Conservation (phyloP, 2,329 filamentous ascomycete species). For the Neonectria magnoliae region DNA sequence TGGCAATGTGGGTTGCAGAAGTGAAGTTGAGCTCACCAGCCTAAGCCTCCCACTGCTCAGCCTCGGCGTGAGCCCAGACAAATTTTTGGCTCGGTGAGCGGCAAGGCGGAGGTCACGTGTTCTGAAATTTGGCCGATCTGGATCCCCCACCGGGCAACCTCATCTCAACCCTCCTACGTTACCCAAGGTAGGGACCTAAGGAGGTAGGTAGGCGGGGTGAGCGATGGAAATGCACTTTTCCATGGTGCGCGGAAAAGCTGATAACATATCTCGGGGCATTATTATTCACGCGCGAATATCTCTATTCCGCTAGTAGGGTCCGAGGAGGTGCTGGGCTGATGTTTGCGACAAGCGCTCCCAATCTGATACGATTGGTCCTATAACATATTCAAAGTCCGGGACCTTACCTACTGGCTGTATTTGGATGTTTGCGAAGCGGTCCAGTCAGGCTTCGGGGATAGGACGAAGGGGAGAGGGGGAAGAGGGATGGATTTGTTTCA, state of each 20-base stretch:
- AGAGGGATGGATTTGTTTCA: conserved; percentile 9
- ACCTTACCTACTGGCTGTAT: not conserved
- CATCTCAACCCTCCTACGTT: not conserved
- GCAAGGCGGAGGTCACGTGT: conserved; percentile 12
- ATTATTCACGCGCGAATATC: not conserved
- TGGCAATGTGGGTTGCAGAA: conserved; percentile 22
- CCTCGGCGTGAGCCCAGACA: conserved; percentile 17
- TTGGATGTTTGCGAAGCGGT: conserved; percentile 8
- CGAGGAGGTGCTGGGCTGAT: conserved; percentile 2
- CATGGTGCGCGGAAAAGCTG: conserved; percentile 12
- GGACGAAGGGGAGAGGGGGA: not conserved
- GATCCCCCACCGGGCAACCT: not conserved
- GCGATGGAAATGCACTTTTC: not conserved
- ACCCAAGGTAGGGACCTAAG: too few species aligned
- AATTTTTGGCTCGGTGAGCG: conserved; percentile 26
- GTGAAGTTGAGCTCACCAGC: conserved; percentile 7
- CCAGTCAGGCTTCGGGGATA: conserved; percentile 13
- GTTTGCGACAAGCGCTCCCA: conserved; percentile 13
- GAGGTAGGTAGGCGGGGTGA: not conserved
- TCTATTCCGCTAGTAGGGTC: conserved; percentile 1
- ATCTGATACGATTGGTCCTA: not conserved
- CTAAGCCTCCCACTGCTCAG: conserved; percentile 21
- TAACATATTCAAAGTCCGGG: not conserved
- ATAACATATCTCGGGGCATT: conserved; percentile 6
- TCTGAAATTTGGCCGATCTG: not conserved